phyloP scores from a whole-genome alignment of 208 protist genomes.

The Leishmania tarentolae region DNA sequence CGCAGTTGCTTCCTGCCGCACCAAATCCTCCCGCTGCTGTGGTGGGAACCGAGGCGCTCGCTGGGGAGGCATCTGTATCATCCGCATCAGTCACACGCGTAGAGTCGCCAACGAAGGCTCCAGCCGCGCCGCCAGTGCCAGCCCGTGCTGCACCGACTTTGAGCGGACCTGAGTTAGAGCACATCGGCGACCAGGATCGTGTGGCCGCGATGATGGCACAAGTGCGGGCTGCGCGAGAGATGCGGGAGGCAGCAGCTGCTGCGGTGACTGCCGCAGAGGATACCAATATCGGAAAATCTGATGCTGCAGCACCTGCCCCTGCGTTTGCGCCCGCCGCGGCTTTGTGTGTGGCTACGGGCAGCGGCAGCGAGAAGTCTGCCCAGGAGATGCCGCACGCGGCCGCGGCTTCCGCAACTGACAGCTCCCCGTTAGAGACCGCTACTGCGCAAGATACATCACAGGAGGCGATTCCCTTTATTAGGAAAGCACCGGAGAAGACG shows the following conservation, averaged over 20 bases:
- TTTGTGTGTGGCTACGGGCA: background rate
- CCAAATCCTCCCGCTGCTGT: background rate
- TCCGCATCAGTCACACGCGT: background rate
- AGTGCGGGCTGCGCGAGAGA: conserved; percentile 45
- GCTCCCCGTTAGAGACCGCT: background rate
- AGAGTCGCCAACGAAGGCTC: background rate
- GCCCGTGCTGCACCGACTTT: background rate
- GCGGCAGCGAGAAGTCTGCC: background rate
- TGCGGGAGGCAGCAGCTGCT: conserved; percentile 37
- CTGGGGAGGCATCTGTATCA: background rate
- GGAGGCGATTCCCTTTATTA: conserved; percentile 28
- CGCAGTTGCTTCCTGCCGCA: background rate
- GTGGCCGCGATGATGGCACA: conserved; percentile 53
- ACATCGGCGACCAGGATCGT: conserved; percentile 34
- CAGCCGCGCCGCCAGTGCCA: background rate
- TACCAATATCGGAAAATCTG: conserved; percentile 4
- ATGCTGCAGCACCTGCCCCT: background rate
- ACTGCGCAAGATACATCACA: background rate
- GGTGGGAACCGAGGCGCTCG: background rate
- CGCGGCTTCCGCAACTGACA: background rate
- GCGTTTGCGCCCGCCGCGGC: background rate
- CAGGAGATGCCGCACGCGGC: background rate
- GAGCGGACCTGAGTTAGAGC: conserved; percentile 17
- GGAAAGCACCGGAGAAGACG: conserved; percentile 12
- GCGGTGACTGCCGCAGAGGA: conserved; percentile 9